A percentile compares a stretch with the other conserved stretches of the same genome.
Conservation (phyloP, 257 asterid species). For the Anisodus acutangulus region DNA sequence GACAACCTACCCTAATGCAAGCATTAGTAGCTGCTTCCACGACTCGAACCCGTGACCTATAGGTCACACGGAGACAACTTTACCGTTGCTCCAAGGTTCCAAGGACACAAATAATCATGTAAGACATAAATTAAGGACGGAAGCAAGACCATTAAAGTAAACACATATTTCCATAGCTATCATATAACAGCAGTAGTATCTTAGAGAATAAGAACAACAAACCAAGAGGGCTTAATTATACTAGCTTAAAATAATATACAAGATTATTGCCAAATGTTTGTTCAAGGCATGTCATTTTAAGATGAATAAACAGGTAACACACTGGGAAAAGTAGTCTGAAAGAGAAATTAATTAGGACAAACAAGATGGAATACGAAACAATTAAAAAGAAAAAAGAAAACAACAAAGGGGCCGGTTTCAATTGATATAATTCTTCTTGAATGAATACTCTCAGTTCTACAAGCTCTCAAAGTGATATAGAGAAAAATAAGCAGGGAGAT, state of each 20-base stretch:
- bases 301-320: not conserved
- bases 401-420: not conserved
- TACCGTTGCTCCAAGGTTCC: too few species aligned
- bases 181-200: constrained; percentile 17
- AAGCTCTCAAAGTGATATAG: constrained; percentile 27
- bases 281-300: constrained; percentile 1
- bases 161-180: constrained; percentile 3
- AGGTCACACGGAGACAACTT: too few species aligned
- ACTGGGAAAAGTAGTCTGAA: not conserved
- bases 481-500: not conserved
- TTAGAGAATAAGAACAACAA: not conserved
- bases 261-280: constrained; percentile 23
- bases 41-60: too few species aligned
- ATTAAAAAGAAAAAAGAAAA: not conserved
- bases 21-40: too few species aligned
- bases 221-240: not conserved
- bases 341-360: not conserved
- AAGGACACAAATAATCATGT: not conserved
- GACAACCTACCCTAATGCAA: too few species aligned
- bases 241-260: constrained; percentile 1
- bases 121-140: constrained; percentile 18
- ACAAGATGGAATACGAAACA: not conserved
- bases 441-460: not conserved
- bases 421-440: constrained; percentile 4
- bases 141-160: constrained; percentile 19